Base-by-base conservation (phyloP, 257 asterid genomes). In the Coffea canephora region DNA sequence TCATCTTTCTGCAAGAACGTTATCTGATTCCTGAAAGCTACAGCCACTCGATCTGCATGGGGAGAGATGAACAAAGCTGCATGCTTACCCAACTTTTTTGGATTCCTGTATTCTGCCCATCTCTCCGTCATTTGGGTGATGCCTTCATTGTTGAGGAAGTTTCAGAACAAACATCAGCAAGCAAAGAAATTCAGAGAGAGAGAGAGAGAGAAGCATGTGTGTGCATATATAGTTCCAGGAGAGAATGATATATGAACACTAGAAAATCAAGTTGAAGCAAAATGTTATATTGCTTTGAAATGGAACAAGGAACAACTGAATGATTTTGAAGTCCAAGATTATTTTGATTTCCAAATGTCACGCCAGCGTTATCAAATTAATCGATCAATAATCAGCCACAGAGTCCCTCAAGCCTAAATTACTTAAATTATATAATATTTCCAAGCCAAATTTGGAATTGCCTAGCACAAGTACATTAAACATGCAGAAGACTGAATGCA, bases 21-120 rank as follows among this genome's bases (percentile, higher is more conserved):
- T 81, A 96, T 90, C 81, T 88, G 95, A 81, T 89, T 92, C 78
- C 97, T 85, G 66, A 89, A 84, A 82, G 97, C 97, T 77, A 96
- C 92, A 82, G 99, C 99, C 83, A 96, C 93, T 78, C 84, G 90
- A 79, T 90, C 94, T 54, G 96, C 97, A 61, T 87, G 88, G 39
- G 94, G 83, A 76, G 99, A 91, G 70, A 94, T 93, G 86, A 91
- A 87, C 85, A 96, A 82, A 85, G 96, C 91, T 41, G 84, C 93
- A 78, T 69, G 78, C 87, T 88, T 90, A 78, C 89, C 86, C 64
- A 80, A 75, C 84, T 87, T 90, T 85, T 78, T 87, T 10, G 89
- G 89, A 80, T 83, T 87, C 82, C 84, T 87, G 80, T 83, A 81
- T 74, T 79, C 88, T 71, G 87, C 87, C 98, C 97, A 93, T 85